Conservation (phyloP, 75 land plant species). For the Cunninghamia lanceolata region DNA sequence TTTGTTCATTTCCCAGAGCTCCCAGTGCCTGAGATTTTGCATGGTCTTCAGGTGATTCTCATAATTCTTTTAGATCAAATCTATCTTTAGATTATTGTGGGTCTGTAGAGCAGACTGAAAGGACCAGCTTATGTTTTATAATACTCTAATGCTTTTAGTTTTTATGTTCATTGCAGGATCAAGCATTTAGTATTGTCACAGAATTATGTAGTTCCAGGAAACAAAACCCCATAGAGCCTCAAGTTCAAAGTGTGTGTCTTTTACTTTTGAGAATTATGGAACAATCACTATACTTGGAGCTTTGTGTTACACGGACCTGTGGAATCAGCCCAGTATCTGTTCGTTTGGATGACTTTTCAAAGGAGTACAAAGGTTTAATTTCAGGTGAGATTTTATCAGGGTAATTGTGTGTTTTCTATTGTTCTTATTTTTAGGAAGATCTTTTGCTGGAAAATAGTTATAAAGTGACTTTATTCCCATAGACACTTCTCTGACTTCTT, state of each 20-base stretch:
- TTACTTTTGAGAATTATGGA: conserved; percentile 74
- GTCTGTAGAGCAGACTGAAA: background rate
- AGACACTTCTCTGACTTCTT: background rate
- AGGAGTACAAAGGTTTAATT: conserved; percentile 59
- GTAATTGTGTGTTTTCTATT: background rate
- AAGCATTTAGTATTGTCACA: conserved; percentile 52
- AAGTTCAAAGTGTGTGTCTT: conserved; percentile 42
- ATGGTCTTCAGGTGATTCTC: conserved; percentile 80
- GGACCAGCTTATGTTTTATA: background rate
- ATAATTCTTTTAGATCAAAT: background rate
- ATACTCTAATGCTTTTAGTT: conserved; percentile 7
- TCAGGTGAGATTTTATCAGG: conserved; percentile 41
- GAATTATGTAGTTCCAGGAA: conserved; percentile 47
- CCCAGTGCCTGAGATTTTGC: conserved; percentile 93
- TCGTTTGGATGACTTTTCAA: conserved; percentile 78
- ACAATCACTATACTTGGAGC: conserved; percentile 71
- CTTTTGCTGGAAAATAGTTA: background rate
- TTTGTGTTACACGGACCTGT: conserved; percentile 74
- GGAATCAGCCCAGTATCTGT: conserved; percentile 69
- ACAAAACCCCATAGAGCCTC: conserved; percentile 22
- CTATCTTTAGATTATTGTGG: background rate
- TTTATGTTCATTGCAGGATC: conserved; percentile 54
- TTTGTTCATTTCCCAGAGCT: conserved; percentile 82
- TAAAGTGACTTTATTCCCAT: background rate
- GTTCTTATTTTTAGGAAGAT: background rate